Evolutionary conservation across 2,329 filamentous ascomycete species (phyloP), one percentile per base, ranked within the genome.

Genomic region (Ascochyta koolunga): DNA sequence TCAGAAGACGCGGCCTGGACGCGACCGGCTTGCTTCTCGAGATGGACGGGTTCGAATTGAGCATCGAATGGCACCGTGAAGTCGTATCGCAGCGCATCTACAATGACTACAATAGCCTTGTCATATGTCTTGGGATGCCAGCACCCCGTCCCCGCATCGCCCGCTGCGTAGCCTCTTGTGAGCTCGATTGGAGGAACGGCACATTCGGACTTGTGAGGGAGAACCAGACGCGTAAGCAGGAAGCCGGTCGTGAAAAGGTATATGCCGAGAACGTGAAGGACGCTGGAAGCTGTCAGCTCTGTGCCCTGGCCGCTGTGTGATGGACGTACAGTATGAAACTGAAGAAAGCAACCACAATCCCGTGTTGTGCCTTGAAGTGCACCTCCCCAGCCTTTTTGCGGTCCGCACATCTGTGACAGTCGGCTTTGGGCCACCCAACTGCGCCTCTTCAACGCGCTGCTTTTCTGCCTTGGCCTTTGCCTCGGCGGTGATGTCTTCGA

Each of bases 91-190:
- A 99, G 82, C 47, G 95, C 95, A 75, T 99, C 95, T 53, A 99
- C 89, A 44, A 99, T 79, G 50, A 99, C 84, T 21, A 99, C 84
- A 40, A 99, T 87, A 10, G 93, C 93, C 72, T 93, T 95, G 59
- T 96, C 86, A 71, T 98, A 99, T 2, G 87, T 90, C 78, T 91
- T 96, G 29, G 92, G 91, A 73, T 98, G 92, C 95, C 95, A 99
- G 82, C 95, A 99, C 61, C 95, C 95, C 52, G 82, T 80, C 19
- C 84, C 73, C 19, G 75, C 61, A 24, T 76, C 74, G 33, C 77
- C 77, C 2, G 76, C 64, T 16, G 62, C 67, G 54, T 78, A 74
- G 49, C 65, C 57, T 27, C 62, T 68, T 48, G 60, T 58, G 16
- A 71, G 60, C 29, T 84, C 81, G 54, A 89, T 84, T 4, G 95